phyloP scores from a whole-genome alignment of 177 flowering plant genomes.

The Vitis hybrid region DNA sequence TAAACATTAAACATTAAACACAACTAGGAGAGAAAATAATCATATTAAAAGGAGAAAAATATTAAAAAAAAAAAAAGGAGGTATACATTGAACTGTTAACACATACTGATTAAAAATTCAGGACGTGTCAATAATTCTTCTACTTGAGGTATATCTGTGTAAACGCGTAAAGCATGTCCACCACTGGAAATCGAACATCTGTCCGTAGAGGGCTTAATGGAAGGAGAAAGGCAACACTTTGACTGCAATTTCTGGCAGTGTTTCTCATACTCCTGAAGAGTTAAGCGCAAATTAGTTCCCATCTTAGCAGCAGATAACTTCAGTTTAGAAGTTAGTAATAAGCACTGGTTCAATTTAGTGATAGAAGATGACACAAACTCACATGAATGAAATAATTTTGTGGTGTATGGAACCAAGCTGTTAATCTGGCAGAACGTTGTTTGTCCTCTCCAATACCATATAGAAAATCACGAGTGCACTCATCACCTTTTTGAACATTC shows the following conservation, averaged over 20 bases:
- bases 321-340: neutral
- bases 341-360: conserved; percentile 1
- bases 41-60: neutral
- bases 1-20: neutral
- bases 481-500: conserved; percentile 67
- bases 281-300: conserved; percentile 3
- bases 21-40: neutral
- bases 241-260: conserved; percentile 38
- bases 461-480: conserved; percentile 94
- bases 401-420: conserved; percentile 97
- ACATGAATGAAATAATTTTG: conserved; percentile 76
- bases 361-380: conserved; percentile 15
- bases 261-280: conserved; percentile 64
- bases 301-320: neutral
- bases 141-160: conserved; percentile 90
- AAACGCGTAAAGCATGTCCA: conserved; percentile 55
- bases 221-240: conserved; percentile 21
- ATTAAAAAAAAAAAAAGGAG: neutral
- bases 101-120: conserved; percentile 80
- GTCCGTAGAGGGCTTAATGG: conserved; percentile 22
- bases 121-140: conserved; percentile 83
- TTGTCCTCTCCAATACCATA: conserved; percentile 93
- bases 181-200: conserved; percentile 32
- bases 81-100: neutral
- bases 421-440: conserved; percentile 94